phyloP scores from a whole-genome alignment of 192 early-diverging fungal genomes.

The Paraglomus brasilianum region DNA sequence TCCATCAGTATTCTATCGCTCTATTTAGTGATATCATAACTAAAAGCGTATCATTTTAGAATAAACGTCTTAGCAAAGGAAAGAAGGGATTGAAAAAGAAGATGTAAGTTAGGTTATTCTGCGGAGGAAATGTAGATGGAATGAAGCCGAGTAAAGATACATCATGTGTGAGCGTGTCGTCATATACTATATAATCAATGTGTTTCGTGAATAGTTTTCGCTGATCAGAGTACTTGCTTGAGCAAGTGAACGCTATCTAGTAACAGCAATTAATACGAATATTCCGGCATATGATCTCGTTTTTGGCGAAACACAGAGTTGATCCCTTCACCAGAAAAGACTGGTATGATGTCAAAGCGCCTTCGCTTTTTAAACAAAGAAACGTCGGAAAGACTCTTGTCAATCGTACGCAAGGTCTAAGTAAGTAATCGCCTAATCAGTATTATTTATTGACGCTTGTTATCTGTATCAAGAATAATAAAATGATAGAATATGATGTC shows the following conservation, averaged over 20 bases:
- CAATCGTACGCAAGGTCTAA: conserved; percentile 99
- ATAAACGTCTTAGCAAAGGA: conserved; percentile 94
- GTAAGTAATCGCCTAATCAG: conserved; percentile 52
- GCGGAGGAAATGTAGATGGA: not conserved
- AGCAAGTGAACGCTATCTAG: conserved; percentile 10
- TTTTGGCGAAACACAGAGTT: conserved; percentile 57
- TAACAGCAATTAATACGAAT: not conserved
- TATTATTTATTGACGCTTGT: not conserved
- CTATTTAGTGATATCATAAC: not conserved
- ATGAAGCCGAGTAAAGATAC: conserved; percentile 12
- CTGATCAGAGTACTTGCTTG: not conserved
- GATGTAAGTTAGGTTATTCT: conserved; percentile 66
- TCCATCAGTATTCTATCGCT: not conserved
- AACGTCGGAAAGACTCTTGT: conserved; percentile 98
- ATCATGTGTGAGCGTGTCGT: not conserved
- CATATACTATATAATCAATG: conserved; percentile 15
- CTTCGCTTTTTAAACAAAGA: conserved; percentile 92
- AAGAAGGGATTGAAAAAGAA: conserved; percentile 99
- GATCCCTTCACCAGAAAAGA: conserved; percentile 99
- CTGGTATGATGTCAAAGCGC: conserved; percentile 99
- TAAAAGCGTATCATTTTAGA: not conserved
- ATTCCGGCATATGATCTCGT: not conserved
- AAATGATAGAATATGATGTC: not conserved
- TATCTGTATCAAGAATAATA: not conserved
- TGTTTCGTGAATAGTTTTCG: not conserved